These are phyloP conservation scores for Batkoa obscura DNA, from an alignment of 371 early-diverging fungal species.

Conservation along the genomic window DNA sequence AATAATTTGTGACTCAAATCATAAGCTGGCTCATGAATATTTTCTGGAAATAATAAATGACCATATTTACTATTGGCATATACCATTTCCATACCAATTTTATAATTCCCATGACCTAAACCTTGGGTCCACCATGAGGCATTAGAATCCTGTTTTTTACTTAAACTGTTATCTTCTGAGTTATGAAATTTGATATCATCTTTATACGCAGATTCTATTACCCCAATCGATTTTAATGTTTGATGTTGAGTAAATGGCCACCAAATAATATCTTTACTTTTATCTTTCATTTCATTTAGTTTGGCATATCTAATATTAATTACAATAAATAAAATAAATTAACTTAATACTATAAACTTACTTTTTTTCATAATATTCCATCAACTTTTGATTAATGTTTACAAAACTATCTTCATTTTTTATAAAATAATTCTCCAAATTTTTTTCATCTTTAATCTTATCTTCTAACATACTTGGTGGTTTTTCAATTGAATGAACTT, in stretches of 20 bases:
- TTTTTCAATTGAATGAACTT: conserved; percentile 23
- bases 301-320: conserved; percentile 35
- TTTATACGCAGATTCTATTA: conserved; percentile 55
- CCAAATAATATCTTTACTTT: conserved; percentile 38
- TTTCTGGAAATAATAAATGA: conserved; percentile 68
- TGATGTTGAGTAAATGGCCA: conserved; percentile 76
- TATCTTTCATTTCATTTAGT: conserved; percentile 31
- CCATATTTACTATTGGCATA: conserved; percentile 62
- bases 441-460: conserved; percentile 20
- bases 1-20: conserved; percentile 38
- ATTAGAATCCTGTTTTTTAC: conserved; percentile 48
- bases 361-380: conserved; percentile 21
- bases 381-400: conserved; percentile 25
- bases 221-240: conserved; percentile 36
- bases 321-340: no score
- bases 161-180: conserved; percentile 11
- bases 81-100: conserved; percentile 37
- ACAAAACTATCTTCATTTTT: conserved; percentile 22
- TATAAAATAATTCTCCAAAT: conserved; percentile 34
- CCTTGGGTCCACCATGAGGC: conserved; percentile 80
- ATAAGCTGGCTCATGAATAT: conserved; percentile 48
- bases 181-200: conserved; percentile 37
- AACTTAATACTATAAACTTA: no score
- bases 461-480: conserved; percentile 26
- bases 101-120: conserved; percentile 50